Percentiles rank a stretch among this genome's conserved stretches.
Conservation (phyloP, 805 yeast genomes). For the Kodamaea nitidulidarum region DNA sequence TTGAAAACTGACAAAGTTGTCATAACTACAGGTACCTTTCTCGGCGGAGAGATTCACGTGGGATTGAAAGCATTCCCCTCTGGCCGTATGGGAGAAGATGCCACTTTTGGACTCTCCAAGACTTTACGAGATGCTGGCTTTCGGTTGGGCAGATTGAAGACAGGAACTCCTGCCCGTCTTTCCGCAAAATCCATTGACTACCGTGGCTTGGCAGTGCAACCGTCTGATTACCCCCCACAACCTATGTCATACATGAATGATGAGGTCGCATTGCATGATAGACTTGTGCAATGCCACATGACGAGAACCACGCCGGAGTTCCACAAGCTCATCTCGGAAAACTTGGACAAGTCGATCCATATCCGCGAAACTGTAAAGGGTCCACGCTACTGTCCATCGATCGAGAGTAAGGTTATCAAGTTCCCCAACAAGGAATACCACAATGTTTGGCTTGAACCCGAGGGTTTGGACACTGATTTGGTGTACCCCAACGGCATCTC, state of each 20-base stretch:
- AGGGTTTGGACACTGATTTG: constrained; percentile 81
- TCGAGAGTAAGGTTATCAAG: constrained; percentile 81
- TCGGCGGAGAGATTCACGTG: constrained; percentile 91
- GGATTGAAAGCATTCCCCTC: constrained; percentile 80
- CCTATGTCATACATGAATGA: constrained; percentile 89
- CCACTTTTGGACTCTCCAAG: constrained; percentile 82
- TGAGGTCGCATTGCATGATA: constrained; percentile 50
- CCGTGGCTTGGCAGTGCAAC: constrained; percentile 56
- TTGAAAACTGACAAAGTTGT: constrained; percentile 66
- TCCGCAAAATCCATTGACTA: constrained; percentile 70
- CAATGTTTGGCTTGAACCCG: constrained; percentile 94
- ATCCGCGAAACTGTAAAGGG: constrained; percentile 93
- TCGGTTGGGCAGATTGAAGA: constrained; percentile 81
- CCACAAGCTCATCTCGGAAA: constrained; percentile 63
- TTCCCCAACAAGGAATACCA: constrained; percentile 76
- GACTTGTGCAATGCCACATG: constrained; percentile 66
- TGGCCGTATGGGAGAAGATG: constrained; percentile 89
- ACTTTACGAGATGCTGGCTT: constrained; percentile 79
- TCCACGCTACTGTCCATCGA: constrained; percentile 95
- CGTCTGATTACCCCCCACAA: constrained; percentile 78
- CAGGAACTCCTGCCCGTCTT: constrained; percentile 96
- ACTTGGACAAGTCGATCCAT: constrained; percentile 81
- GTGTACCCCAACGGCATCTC: constrained; percentile 96
- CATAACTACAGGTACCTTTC: constrained; percentile 92
- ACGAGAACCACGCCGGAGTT: constrained; percentile 75